These are phyloP conservation scores for Schizophyllum commune DNA, from an alignment of 1,284 basidiomycete species.

Conservation along the genomic window DNA sequence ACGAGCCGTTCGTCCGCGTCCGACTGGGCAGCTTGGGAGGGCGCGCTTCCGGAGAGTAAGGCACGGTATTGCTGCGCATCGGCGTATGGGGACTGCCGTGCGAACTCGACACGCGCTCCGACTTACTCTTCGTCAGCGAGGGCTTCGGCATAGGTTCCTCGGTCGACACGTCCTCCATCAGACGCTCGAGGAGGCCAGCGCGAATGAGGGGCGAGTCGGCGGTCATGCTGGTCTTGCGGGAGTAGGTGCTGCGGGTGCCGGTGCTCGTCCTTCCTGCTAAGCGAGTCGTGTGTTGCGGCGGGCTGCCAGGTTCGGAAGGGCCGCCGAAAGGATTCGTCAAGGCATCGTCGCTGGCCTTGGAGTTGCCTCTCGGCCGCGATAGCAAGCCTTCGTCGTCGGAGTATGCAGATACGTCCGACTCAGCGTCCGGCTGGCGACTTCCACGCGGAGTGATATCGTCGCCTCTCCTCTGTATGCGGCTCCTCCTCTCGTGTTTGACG, in stretches of 20 bases:
- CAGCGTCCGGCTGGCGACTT: slow-evolving; percentile 16
- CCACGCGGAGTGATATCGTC: slow-evolving; percentile 17
- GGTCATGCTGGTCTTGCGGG: slow-evolving; percentile 7
- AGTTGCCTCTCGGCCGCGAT: slow-evolving; percentile 5
- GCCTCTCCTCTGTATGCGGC: neutral
- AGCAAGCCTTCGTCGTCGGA: slow-evolving; percentile 6
- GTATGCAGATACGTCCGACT: neutral
- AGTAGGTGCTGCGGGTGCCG: slow-evolving; percentile 14
- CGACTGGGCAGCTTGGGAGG: slow-evolving; percentile 47
- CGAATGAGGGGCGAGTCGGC: neutral
- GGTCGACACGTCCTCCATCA: slow-evolving; percentile 5
- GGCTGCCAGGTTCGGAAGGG: slow-evolving; percentile 10
- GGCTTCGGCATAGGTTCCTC: slow-evolving; percentile 7
- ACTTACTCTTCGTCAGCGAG: slow-evolving; percentile 27
- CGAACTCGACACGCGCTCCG: slow-evolving; percentile 21
- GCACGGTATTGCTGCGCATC: slow-evolving; percentile 10
- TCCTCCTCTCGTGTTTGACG: neutral
- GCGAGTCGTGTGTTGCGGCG: neutral
- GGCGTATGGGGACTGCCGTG: slow-evolving; percentile 8
- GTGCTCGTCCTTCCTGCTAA: slow-evolving; percentile 5
- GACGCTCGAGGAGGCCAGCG: slow-evolving; percentile 12
- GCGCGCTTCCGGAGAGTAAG: slow-evolving; percentile 32
- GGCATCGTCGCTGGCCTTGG: slow-evolving; percentile 18
- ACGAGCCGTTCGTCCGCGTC: slow-evolving; percentile 34
- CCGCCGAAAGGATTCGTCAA: slow-evolving; percentile 28